Conservation (phyloP, 2,329 filamentous ascomycete species). For the Emydomyces testavorans region DNA sequence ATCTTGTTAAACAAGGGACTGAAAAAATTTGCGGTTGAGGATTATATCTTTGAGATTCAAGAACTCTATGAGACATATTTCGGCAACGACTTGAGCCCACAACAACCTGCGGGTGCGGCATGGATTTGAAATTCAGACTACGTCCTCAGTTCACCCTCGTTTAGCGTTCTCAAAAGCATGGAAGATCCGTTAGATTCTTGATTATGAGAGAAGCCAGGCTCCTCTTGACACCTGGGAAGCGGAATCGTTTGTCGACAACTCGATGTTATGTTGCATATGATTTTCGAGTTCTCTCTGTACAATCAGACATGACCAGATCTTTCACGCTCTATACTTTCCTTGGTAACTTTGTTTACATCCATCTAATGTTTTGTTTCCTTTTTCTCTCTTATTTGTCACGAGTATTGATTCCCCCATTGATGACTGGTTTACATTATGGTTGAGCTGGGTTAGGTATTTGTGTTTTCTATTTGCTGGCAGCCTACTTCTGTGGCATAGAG, state of each 20-base stretch:
- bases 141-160: not conserved
- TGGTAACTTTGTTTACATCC: not conserved
- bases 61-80: constrained; percentile 41
- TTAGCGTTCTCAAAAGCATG: not conserved
- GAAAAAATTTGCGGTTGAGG: constrained; percentile 61
- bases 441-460: constrained; percentile 1
- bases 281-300: too few species aligned
- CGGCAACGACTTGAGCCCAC: not conserved
- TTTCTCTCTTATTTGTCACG: not conserved
- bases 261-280: too few species aligned
- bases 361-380: too few species aligned
- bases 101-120: not conserved
- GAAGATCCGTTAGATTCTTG: not conserved
- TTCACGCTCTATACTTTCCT: too few species aligned
- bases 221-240: too few species aligned
- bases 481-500: not conserved
- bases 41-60: constrained; percentile 74
- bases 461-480: not conserved
- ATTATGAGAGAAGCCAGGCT: too few species aligned
- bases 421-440: constrained; percentile 1
- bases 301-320: too few species aligned
- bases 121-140: not conserved
- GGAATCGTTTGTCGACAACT: too few species aligned
- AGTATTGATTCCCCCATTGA: constrained; percentile 9
- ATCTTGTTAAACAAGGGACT: constrained; percentile 60